Base-by-base conservation (phyloP, 495 filamentous ascomycete genomes). In the Aspergillus wentii region DNA sequence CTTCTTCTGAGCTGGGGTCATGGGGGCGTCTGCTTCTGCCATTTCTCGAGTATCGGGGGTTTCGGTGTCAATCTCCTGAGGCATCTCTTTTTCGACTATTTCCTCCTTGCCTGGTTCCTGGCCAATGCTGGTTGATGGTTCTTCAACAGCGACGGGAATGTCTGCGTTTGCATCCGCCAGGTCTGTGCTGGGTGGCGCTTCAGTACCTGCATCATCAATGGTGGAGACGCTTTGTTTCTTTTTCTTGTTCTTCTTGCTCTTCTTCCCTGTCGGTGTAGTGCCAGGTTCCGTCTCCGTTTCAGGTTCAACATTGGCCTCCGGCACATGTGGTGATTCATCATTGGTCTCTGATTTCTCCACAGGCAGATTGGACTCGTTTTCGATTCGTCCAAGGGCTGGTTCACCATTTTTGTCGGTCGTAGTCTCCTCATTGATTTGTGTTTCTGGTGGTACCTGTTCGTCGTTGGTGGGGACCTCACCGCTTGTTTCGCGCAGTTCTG, bases 191-290 rank as follows among this genome's bases (percentile, higher is more conserved):
- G 32, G 11, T 23, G 20, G 16, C 11, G 20, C 2, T 9, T 33
- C 17, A 17, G 28, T 31, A 11, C 17, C 19, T 20, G 11, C 25
- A 15, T 40, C 38, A 26, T 43, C 43, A 20, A 34, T 18, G 14
- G 23, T 11, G 1, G 44, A 32, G 3, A 49, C 3, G 13, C 38
- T 38, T 23, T 56, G 43, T 17, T 52, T 41, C 52, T 58, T 59
- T 16, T 49, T 49, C 40, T 53, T 58, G 17, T 63, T 59, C 38
- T 63, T 59, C 21, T 47, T 49, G 26, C 47, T 56, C 37, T 61
- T 56, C 30, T 56, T 57, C n/a, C 44, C 54, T 26, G 49, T 41
- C 36, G 43, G 45, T 33, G 41, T 30, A 21, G 30, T 16, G n/a
- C 21, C 42, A 30, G 29, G 44, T 30, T 46, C 44, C 28, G 32